phyloP scores from a whole-genome alignment of 345 rosid species.

The Salix caprea region DNA sequence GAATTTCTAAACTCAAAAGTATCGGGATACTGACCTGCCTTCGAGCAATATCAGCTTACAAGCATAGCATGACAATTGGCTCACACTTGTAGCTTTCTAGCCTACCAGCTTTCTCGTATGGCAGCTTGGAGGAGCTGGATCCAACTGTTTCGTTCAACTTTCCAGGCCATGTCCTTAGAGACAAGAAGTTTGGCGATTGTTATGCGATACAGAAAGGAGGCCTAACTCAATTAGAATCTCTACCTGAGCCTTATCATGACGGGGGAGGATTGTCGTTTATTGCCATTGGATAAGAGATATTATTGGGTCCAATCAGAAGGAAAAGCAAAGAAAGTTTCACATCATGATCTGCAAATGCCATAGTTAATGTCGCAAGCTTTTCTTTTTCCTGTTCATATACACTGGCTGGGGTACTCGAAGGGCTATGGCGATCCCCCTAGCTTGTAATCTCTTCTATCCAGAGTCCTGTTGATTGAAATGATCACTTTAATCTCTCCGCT shows the following conservation, averaged over 20 bases:
- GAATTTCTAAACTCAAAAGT: too few relatives aligned
- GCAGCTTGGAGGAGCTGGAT: not conserved
- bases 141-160: not conserved
- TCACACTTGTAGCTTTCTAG: not conserved
- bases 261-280: not conserved
- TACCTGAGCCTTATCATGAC: not conserved
- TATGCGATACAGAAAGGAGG: not conserved
- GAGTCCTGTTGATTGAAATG: not conserved
- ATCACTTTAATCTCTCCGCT: not conserved
- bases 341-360: not conserved
- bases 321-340: not conserved
- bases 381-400: too few relatives aligned
- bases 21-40: too few relatives aligned
- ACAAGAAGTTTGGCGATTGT: not conserved
- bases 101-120: not conserved
- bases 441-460: not conserved
- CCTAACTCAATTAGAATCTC: not conserved
- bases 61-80: constrained; percentile 9
- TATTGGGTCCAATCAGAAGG: not conserved
- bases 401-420: not conserved
- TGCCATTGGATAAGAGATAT: not conserved
- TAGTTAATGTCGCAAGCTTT: not conserved
- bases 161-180: not conserved
- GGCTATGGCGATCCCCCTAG: not conserved
- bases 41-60: not conserved